Evolutionary conservation across 345 rosid genomes (phyloP), one percentile per base, ranked within the genome.

Genomic region (Gossypioides kirkii): DNA sequence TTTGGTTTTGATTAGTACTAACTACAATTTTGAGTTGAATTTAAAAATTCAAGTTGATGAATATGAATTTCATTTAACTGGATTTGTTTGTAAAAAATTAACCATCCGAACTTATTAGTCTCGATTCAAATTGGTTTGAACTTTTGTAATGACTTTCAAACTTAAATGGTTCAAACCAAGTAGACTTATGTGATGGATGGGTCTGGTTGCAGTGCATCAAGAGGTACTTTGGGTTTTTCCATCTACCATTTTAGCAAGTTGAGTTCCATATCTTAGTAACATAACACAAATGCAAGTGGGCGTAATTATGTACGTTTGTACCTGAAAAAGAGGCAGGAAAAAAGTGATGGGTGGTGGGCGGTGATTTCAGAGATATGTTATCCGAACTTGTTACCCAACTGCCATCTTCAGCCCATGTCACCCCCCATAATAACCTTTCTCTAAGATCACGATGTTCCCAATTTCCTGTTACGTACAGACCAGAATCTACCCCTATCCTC

Each of bases 401-500:
- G 55, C 70, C 70, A 46, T 66, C 55, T 22, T 23, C 55, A 23
- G 70, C 70, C 55, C 70, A 46, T 66, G 55, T 46, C 54, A 46
- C 61, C 70, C 54, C 70, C 55, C 22, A 14, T 23, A 46, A 45
- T 52, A 54, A 66, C 54, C 54, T 7, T 6, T 6, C 45, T 13
- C 20, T 12, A 20, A 23, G 22, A 23, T 14, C 55, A 66, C 20
- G 54, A 66, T 53, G 20, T 65, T 53, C 54, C 2, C 38, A 45
- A 25, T 42, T 45, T 23, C 54, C 54, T 23, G 3, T 66, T 46
- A 46, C 55, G 23, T 66, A 50, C 32, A 13, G 3, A 22, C 20
- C 20, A 66, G 20, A 46, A 22, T 46, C 54, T 1, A 25, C 13
- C 61, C 22, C 6, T n/a, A 54, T 54, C 59, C 61, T 56, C 14